Evolutionary conservation across 345 rosid genomes (phyloP).

Genomic region (Streptanthus diversifolius): DNA sequence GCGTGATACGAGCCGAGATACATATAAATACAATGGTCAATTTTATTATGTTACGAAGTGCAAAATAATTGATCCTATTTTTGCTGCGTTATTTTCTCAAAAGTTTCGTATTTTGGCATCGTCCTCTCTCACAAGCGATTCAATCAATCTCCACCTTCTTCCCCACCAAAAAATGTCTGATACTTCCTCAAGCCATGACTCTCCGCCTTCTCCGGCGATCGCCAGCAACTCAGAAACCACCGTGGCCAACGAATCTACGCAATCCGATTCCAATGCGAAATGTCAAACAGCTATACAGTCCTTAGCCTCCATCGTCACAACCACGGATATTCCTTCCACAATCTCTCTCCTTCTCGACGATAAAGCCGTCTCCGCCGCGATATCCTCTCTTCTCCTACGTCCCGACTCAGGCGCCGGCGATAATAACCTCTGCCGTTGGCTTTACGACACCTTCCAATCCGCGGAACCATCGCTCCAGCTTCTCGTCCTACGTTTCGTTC

Average conservation of each 20-base stretch:
- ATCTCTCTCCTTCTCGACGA: constrained; percentile 59
- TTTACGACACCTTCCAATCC: constrained; percentile 83
- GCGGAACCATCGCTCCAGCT: constrained; percentile 56
- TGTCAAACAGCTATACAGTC: constrained; percentile 42
- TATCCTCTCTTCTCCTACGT: constrained; percentile 62
- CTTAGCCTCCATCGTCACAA: constrained; percentile 46
- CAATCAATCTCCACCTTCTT: not conserved
- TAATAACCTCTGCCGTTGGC: constrained; percentile 83
- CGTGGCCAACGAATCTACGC: not conserved
- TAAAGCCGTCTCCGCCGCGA: constrained; percentile 48
- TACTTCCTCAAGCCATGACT: constrained; percentile 22
- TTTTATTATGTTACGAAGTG: not conserved
- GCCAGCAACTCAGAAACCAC: not conserved
- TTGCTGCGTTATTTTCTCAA: constrained; percentile 9
- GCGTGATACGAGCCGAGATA: not conserved
- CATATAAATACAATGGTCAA: not conserved
- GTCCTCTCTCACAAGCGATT: constrained; percentile 13
- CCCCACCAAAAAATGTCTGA: constrained; percentile 17
- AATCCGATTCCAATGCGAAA: constrained; percentile 24
- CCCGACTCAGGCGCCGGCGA: constrained; percentile 78
- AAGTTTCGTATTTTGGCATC: not conserved
- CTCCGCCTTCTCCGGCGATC: constrained; percentile 12
- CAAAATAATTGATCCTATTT: constrained; percentile 1
- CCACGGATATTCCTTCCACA: constrained; percentile 38
- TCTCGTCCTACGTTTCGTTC: constrained; percentile 69